Conservation (phyloP, 371 early-diverging fungal genomes). For the Mortierella sp. region DNA sequence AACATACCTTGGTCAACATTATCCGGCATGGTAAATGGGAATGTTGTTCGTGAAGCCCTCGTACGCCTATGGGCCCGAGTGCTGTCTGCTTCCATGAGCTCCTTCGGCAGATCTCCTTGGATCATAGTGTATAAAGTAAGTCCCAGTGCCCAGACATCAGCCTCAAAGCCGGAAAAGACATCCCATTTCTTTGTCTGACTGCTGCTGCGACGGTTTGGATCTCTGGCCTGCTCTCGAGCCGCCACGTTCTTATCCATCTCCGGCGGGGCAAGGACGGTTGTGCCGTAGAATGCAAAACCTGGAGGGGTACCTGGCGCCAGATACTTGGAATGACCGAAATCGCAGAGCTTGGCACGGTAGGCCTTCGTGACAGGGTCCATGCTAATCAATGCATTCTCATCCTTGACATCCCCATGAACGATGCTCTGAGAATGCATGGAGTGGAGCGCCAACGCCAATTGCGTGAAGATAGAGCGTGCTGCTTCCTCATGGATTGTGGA, state of each 20-base stretch:
- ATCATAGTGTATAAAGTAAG: slow-evolving; percentile 42
- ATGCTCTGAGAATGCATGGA: slow-evolving; percentile 37
- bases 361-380: slow-evolving; percentile 21
- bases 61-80: slow-evolving; percentile 25
- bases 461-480: slow-evolving; percentile 34
- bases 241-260: slow-evolving; percentile 50
- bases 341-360: slow-evolving; percentile 41
- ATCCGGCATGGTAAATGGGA: slow-evolving; percentile 33
- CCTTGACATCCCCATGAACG: slow-evolving; percentile 52
- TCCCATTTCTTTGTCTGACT: slow-evolving; percentile 19
- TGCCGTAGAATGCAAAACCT: slow-evolving; percentile 39
- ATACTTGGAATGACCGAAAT: slow-evolving; percentile 47
- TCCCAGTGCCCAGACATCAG: slow-evolving; percentile 50
- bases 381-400: slow-evolving; percentile 46
- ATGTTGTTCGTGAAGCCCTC: slow-evolving; percentile 24
- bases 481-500: slow-evolving; percentile 32
- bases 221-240: slow-evolving; percentile 18
- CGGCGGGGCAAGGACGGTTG: slow-evolving; percentile 42
- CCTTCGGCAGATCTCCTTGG: slow-evolving; percentile 45
- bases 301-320: slow-evolving; percentile 22
- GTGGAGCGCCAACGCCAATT: slow-evolving; percentile 37
- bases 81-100: slow-evolving; percentile 30
- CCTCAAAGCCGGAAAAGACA: slow-evolving; percentile 37
- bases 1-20: slow-evolving; percentile 29
- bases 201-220: slow-evolving; percentile 12